Percentiles rank a stretch among this genome's conserved stretches.
phyloP scores from a whole-genome alignment of 805 yeast species.

The Barnettozyma pratensis region DNA sequence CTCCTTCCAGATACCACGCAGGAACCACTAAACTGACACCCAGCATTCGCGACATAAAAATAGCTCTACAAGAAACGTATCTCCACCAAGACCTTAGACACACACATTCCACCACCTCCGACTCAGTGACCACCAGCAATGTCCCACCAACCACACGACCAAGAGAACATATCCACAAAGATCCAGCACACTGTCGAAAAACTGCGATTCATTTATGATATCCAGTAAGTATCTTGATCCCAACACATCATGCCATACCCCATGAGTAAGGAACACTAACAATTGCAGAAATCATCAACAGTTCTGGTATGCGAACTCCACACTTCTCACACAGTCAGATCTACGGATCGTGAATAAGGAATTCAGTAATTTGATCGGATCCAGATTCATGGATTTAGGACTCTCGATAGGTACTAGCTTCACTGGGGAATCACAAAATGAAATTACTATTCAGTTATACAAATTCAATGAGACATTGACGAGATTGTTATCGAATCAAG shows the following conservation, averaged over 20 bases:
- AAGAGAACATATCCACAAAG: background rate
- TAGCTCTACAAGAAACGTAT: too few species aligned
- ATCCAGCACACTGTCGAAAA: background rate
- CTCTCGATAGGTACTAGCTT: background rate
- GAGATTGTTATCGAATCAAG: constrained; percentile 13
- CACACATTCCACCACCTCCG: too few species aligned
- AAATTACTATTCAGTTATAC: constrained; percentile 18
- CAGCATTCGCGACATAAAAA: too few species aligned
- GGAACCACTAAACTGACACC: too few species aligned
- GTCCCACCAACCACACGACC: background rate
- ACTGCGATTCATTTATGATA: constrained; percentile 1
- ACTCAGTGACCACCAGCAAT: background rate
- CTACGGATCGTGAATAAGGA: constrained; percentile 21
- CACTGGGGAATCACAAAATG: constrained; percentile 1
- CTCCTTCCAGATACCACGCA: too few species aligned
- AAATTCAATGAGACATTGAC: constrained; percentile 24
- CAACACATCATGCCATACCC: background rate
- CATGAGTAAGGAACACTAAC: constrained; percentile 2
- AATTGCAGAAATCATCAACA: constrained; percentile 2
- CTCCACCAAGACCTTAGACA: too few species aligned
- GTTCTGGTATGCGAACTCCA: constrained; percentile 20
- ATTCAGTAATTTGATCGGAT: constrained; percentile 4
- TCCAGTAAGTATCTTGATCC: constrained; percentile 2
- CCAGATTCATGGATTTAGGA: background rate
- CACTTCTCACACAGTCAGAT: constrained; percentile 19